phyloP scores from a whole-genome alignment of 2,329 filamentous ascomycete species.

The Aspergillus brunneoviolaceus region DNA sequence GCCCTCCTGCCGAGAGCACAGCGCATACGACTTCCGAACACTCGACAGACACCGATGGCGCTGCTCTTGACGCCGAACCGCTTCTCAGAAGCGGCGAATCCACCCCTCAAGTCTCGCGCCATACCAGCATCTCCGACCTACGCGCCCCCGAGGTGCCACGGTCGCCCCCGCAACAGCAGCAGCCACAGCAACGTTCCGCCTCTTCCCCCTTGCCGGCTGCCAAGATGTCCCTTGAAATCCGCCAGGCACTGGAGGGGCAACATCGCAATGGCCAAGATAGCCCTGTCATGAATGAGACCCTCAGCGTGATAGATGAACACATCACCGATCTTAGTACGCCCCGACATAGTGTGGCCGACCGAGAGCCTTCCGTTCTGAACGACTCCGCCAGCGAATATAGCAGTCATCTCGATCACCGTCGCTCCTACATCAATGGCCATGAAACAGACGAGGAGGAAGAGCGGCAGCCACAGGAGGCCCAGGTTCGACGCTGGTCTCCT shows the following conservation, averaged over 20 bases:
- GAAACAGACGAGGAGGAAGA: conserved; percentile 94
- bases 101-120: conserved; percentile 44
- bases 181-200: conserved; percentile 29
- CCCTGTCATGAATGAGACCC: conserved; percentile 87
- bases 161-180: conserved; percentile 24
- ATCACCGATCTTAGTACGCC: conserved; percentile 79
- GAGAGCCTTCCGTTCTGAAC: conserved; percentile 57
- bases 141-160: conserved; percentile 21
- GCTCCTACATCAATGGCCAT: conserved; percentile 90
- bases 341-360: conserved; percentile 51
- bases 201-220: conserved; percentile 39
- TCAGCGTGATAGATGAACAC: conserved; percentile 96
- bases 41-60: neutral
- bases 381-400: conserved; percentile 92
- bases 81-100: conserved; percentile 34
- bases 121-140: conserved; percentile 35
- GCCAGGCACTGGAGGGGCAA: conserved; percentile 51
- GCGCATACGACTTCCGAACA: neutral
- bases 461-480: conserved; percentile 63
- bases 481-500: conserved; percentile 78
- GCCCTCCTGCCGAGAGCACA: conserved; percentile 4
- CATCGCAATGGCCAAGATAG: conserved; percentile 55
- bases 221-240: conserved; percentile 38
- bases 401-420: conserved; percentile 69
- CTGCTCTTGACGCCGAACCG: conserved; percentile 20